These are phyloP conservation scores for Phytopythium mirpurense DNA, from an alignment of 352 stramenopile genomes.

Conservation along the genomic window DNA sequence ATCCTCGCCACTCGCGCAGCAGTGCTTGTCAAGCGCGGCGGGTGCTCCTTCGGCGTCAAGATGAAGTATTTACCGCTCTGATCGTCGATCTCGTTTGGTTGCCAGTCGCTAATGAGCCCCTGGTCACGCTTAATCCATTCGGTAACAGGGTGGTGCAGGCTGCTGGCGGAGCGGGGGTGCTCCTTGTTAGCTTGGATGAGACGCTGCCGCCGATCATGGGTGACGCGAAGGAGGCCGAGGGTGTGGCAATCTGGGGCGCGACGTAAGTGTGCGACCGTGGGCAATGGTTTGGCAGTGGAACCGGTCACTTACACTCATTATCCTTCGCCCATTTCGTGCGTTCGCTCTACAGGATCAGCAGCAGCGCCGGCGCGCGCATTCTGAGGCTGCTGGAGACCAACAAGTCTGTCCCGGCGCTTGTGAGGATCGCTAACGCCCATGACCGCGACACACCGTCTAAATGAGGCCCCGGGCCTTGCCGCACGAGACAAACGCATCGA, in stretches of 20 bases:
- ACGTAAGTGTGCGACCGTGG: constrained; percentile 23
- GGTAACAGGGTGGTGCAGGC: constrained; percentile 35
- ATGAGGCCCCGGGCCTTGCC: constrained; percentile 80
- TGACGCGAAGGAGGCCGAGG: constrained; percentile 42
- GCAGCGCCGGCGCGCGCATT: neutral
- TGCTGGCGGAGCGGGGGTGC: constrained; percentile 48
- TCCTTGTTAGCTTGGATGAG: constrained; percentile 62
- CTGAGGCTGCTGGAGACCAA: neutral
- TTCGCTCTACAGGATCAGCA: constrained; percentile 1
- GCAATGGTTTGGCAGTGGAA: neutral
- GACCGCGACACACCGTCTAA: constrained; percentile 5
- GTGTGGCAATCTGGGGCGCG: constrained; percentile 53
- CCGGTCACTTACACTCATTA: neutral
- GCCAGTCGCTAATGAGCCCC: neutral
- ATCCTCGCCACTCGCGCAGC: constrained; percentile 52
- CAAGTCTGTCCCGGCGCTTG: constrained; percentile 52
- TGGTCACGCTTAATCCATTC: neutral
- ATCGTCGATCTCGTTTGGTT: neutral
- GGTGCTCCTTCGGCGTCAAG: constrained; percentile 61
- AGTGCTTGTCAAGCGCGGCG: constrained; percentile 62
- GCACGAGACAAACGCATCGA: constrained; percentile 91
- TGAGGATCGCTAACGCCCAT: constrained; percentile 23
- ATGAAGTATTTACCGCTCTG: constrained; percentile 29
- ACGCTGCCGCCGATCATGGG: constrained; percentile 60
- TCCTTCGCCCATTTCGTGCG: no score